A percentile compares a stretch with the other conserved stretches of the same genome.
Evolutionary conservation across 495 filamentous ascomycete genomes (phyloP).

Genomic region (Podospora australis): DNA sequence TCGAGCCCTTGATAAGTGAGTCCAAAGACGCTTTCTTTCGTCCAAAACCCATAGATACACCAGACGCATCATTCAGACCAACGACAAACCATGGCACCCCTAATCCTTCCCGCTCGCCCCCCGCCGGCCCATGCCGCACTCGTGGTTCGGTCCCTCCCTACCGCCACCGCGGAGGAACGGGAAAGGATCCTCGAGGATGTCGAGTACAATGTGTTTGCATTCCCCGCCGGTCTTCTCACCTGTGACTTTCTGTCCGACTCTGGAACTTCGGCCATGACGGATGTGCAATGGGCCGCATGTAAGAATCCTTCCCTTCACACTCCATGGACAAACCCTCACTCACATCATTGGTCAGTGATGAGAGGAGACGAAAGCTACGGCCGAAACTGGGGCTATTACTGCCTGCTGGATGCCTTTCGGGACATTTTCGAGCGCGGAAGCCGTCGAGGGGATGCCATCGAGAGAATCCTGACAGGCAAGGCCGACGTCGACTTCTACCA

Average conservation of each 20-base stretch:
- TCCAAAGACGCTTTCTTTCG: no score
- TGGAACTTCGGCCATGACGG: neutral
- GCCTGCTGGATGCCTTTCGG: constrained; percentile 1
- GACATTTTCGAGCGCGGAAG: constrained; percentile 1
- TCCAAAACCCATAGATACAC: neutral
- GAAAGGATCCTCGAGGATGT: constrained; percentile 1
- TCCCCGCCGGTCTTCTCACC: constrained; percentile 1
- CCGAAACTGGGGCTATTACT: constrained; percentile 5
- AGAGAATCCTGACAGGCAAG: neutral
- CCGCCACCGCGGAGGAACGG: neutral
- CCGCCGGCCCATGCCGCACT: constrained; percentile 2
- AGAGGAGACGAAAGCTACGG: constrained; percentile 5
- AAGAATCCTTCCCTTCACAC: neutral
- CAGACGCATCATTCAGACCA: neutral
- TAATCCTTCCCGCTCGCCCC: neutral
- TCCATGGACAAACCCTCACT: neutral
- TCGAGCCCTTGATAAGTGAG: no score
- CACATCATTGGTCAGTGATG: neutral
- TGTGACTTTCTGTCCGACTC: constrained; percentile 4
- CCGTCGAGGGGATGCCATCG: neutral
- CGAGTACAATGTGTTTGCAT: constrained; percentile 5
- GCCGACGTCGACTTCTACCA: neutral
- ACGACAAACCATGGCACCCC: neutral
- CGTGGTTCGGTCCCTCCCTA: constrained; percentile 1
- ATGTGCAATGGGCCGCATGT: constrained; percentile 5